Evolutionary conservation across 2,329 filamentous ascomycete species (phyloP).

Genomic region (Paecilomyces dactylethromorphus): DNA sequence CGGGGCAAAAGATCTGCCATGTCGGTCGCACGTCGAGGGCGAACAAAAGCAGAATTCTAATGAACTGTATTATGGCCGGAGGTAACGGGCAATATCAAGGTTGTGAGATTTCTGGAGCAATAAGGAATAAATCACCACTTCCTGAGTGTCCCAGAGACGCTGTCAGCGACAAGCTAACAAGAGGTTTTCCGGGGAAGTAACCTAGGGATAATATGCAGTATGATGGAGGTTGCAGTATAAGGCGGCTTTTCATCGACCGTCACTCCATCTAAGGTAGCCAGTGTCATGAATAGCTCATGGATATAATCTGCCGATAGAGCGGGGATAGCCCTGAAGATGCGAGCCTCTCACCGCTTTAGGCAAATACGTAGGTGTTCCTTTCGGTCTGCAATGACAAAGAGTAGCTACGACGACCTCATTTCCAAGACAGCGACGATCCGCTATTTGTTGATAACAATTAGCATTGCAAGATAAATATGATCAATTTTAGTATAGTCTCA

Average conservation of each 20-base stretch:
- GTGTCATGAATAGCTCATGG: not conserved
- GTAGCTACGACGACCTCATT: no score
- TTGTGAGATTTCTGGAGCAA: not conserved
- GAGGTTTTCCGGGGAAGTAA: not conserved
- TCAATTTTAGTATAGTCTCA: not conserved
- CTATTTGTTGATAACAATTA: not conserved
- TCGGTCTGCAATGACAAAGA: not conserved
- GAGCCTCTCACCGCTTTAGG: not conserved
- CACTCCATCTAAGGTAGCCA: not conserved
- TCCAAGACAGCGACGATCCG: not conserved
- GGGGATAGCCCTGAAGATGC: not conserved
- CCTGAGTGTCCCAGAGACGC: not conserved
- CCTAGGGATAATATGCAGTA: not conserved
- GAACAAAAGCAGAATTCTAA: not conserved
- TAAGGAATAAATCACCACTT: not conserved
- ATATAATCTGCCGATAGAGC: not conserved
- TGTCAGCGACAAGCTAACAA: not conserved
- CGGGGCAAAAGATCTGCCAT: slow-evolving; percentile 27
- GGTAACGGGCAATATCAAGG: not conserved
- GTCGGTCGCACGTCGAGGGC: not conserved
- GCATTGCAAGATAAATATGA: not conserved
- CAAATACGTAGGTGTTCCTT: not conserved
- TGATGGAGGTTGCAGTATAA: not conserved
- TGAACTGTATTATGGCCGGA: not conserved
- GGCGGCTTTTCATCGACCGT: not conserved